A percentile compares a stretch with the other conserved stretches of the same genome.
These are phyloP conservation scores for Priceomyces carsonii DNA, from an alignment of 805 yeast genomes.

Conservation along the genomic window DNA sequence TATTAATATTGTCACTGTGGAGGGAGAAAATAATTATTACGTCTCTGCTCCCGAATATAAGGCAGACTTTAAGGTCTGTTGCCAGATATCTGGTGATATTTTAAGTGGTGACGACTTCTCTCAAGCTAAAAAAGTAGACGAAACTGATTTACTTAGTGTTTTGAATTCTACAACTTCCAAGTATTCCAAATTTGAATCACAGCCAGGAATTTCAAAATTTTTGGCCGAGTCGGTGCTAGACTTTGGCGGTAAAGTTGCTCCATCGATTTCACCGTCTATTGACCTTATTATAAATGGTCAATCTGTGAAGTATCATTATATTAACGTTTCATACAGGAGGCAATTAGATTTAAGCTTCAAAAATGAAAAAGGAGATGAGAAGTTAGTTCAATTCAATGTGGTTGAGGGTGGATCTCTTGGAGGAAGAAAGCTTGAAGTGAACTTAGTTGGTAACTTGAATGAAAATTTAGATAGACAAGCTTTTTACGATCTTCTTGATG, in stretches of 20 bases:
- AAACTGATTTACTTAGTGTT: slow-evolving; percentile 9
- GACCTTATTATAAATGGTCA: slow-evolving; percentile 39
- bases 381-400: slow-evolving; percentile 41
- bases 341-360: slow-evolving; percentile 44
- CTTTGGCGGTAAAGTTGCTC: slow-evolving; percentile 36
- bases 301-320: slow-evolving; percentile 45
- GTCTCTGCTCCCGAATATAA: slow-evolving; percentile 42
- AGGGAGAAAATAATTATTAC: slow-evolving; percentile 43
- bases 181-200: slow-evolving; percentile 30
- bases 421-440: slow-evolving; percentile 52
- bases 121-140: slow-evolving; percentile 2
- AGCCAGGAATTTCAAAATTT: slow-evolving; percentile 46
- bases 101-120: slow-evolving; percentile 13
- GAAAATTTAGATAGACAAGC: slow-evolving; percentile 17
- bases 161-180: slow-evolving; percentile 21
- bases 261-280: slow-evolving; percentile 40
- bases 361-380: slow-evolving; percentile 23
- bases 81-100: slow-evolving; percentile 37
- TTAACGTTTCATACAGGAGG: slow-evolving; percentile 43
- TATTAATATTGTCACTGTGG: slow-evolving; percentile 44
- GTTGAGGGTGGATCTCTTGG: slow-evolving; percentile 62
- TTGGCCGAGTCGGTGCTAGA: slow-evolving; percentile 37
- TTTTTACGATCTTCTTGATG: slow-evolving; percentile 28
- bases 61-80: slow-evolving; percentile 48
- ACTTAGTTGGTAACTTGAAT: slow-evolving; percentile 41